A percentile compares a stretch with the other conserved stretches of the same genome.
phyloP scores from a whole-genome alignment of 2,329 filamentous ascomycete genomes.

The Trichoderma breve region DNA sequence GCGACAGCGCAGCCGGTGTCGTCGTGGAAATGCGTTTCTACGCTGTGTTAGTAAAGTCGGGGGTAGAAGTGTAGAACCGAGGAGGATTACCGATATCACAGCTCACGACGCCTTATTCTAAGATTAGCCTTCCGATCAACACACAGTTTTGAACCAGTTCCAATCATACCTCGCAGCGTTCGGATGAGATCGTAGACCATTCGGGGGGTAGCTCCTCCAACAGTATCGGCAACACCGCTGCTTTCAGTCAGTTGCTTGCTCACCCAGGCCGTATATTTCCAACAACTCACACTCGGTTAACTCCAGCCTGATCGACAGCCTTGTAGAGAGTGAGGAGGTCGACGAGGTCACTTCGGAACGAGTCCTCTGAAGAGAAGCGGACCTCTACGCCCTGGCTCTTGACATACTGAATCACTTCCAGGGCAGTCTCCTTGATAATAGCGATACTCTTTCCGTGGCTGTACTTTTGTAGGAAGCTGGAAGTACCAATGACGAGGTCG shows the following conservation, averaged over 20 bases:
- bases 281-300: slow-evolving; percentile 61
- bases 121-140: no score
- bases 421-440: slow-evolving; percentile 69
- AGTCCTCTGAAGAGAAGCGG: slow-evolving; percentile 53
- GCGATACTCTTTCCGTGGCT: slow-evolving; percentile 88
- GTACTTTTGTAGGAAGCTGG: slow-evolving; percentile 77
- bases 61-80: slow-evolving; percentile 46
- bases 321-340: slow-evolving; percentile 80
- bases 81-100: no score
- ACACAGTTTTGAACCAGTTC: no score
- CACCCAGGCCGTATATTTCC: no score
- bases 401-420: slow-evolving; percentile 82
- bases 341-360: slow-evolving; percentile 63
- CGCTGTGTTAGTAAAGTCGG: no score
- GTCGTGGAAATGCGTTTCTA: background rate
- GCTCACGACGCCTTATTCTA: no score
- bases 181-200: slow-evolving; percentile 87
- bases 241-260: no score
- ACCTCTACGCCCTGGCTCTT: slow-evolving; percentile 52
- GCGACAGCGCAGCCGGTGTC: slow-evolving; percentile 58
- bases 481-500: slow-evolving; percentile 78
- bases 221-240: slow-evolving; percentile 56
- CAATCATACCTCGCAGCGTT: slow-evolving; percentile 60
- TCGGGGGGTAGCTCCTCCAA: slow-evolving; percentile 74
- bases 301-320: slow-evolving; percentile 78